Evolutionary conservation across 2,329 filamentous ascomycete genomes (phyloP), one percentile per base, ranked within the genome.

Genomic region (Thelonectria blattea): DNA sequence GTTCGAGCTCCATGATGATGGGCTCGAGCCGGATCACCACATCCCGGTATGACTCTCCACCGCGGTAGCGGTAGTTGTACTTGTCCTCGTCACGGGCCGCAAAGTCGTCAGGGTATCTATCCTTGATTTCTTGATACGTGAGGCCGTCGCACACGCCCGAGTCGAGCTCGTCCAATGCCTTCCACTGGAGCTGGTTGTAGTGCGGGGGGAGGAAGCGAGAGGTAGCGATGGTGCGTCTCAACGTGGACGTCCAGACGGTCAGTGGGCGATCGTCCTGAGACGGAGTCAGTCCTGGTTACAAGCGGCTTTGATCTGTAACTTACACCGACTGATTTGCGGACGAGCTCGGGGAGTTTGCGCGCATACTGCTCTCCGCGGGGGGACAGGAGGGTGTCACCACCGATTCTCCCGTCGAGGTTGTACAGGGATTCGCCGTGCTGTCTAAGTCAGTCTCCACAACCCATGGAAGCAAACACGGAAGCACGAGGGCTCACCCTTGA

Each of bases 1-100:
- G 88, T 78, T 99, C 95, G 53, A 99, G 83, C 76, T 99, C 95
- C 95, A 99, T 99, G 79, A 99, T 99, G 78, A 99, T 99, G 63
- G 95, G 95, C 74, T 99, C 95, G 0, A 99, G 88, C 1, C 95
- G 92, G 71, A 97, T 98, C 42, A 99, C 95, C 1, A 99, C 94
- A 72, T 99, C 95, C 57, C 94, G 91, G 76, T 99, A 89, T 62
- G 91, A 96, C 79, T 99, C 95, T 55, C 95, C 95, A 64, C 95
- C 95, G 5, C 95, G 90, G 78, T 99, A 99, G 58, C 95, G 92
- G 80, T 99, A 99, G 81, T 99, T 98, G 86, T 98, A 98, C 79
- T 99, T 99, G 83, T 99, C 95, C 68, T 97, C 92, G 76, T 99
- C 95, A 64, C 95, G 92, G 34, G 94, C 93, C 51, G 88, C 88